Base-by-base conservation (phyloP, 2,329 filamentous ascomycete genomes). In the Fusarium guadeloupense region DNA sequence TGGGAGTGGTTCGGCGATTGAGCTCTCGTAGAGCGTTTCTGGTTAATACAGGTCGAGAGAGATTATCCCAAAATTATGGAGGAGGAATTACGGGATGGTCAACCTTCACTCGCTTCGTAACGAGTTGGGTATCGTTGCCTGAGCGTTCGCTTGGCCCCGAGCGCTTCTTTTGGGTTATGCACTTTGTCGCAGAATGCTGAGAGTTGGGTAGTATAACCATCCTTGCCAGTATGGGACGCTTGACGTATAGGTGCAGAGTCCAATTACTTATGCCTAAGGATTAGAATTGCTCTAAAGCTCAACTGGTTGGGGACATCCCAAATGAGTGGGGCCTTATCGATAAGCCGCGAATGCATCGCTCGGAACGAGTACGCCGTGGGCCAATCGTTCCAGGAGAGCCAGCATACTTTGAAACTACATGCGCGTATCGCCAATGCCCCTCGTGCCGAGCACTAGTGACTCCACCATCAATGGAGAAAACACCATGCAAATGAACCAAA, bases 11-110 rank as follows among this genome's bases (percentile, higher is more conserved):
- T 31, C 50, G 42, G 26, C 50, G 50, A 37, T 54, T 13, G 17
- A 47, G 35, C 41, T 47, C 42, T 43, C 37, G 42, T 25, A 57
- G 31, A 14, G 55, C 45, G 31, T 45, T 49, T 42, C n/a, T 50
- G 1, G 55, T 54, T 3, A 54, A 46, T 8, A 6, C 13, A 23
- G 23, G 42, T 40, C 45, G 26, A 4, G 49, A 54, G 34, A 54
- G 39, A 40, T 46, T 50, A 31, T 59, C 55, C 55, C 55, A 59
- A 12, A 59, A 59, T 10, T 19, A 30, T 14, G 45, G 39, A 13
- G 50, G 37, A 9, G 38, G 50, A 28, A 34, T 12, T 42, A 41
- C 13, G 20, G 53, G 46, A 46, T 63, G 55, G 20, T 52, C 21
- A 28, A 53, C 46, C 59, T 54, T 58, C 13, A 31, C 39, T 40